A percentile compares a stretch with the other conserved stretches of the same genome.
Evolutionary conservation across 202 grass and related monocot genomes (phyloP).

Genomic region (Brachypodium distachyon): DNA sequence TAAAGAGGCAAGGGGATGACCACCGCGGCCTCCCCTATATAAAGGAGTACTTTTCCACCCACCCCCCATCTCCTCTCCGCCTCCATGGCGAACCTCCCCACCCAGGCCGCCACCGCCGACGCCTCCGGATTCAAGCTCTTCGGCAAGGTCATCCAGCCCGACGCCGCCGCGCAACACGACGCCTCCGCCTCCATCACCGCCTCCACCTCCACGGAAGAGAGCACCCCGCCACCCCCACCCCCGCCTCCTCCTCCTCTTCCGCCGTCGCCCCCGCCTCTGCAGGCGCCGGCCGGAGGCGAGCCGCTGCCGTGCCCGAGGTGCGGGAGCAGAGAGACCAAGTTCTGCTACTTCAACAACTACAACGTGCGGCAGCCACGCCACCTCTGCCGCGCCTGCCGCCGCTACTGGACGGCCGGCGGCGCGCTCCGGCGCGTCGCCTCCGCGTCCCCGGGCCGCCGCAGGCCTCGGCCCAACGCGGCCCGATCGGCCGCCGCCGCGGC

Average conservation of each 20-base stretch:
- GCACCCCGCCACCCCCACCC: background rate
- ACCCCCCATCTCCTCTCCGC: background rate
- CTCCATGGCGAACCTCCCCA: conserved; percentile 28
- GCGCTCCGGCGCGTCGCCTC: conserved; percentile 68
- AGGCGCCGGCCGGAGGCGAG: background rate
- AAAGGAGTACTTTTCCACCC: background rate
- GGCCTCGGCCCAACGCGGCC: conserved; percentile 30
- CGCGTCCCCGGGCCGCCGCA: conserved; percentile 50
- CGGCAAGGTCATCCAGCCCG: conserved; percentile 57
- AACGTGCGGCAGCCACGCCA: conserved; percentile 95
- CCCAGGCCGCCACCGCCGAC: conserved; percentile 24
- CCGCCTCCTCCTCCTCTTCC: background rate
- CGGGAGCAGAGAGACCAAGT: conserved; percentile 89
- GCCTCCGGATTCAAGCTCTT: conserved; percentile 66
- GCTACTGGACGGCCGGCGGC: conserved; percentile 94
- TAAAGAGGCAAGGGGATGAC: conserved; percentile 1
- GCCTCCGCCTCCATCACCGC: background rate
- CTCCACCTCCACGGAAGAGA: background rate
- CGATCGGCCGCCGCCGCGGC: conserved; percentile 15
- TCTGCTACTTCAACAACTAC: conserved; percentile 99
- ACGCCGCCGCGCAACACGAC: conserved; percentile 1
- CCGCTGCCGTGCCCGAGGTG: conserved; percentile 71
- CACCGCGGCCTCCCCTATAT: conserved; percentile 18
- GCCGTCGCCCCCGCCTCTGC: background rate
- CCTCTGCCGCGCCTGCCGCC: conserved; percentile 82